Evolutionary conservation across 1,284 basidiomycete species (phyloP).

Genomic region (Ceratobasidium papillatum): DNA sequence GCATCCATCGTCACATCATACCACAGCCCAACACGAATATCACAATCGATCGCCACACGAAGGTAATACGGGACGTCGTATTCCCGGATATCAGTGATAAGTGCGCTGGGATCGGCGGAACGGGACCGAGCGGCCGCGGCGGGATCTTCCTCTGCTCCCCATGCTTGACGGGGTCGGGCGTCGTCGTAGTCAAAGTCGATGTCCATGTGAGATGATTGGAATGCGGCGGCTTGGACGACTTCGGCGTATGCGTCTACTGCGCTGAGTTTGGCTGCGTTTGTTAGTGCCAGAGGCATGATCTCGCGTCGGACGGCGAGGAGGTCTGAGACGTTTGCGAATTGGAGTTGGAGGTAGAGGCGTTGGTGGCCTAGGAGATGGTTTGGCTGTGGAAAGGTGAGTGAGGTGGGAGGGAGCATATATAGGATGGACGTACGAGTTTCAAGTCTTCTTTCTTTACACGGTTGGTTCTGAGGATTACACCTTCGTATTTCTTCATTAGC

Average conservation of each 20-base stretch:
- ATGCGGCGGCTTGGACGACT: conserved; percentile 83
- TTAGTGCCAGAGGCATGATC: conserved; percentile 85
- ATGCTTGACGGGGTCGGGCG: conserved; percentile 50
- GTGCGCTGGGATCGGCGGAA: conserved; percentile 85
- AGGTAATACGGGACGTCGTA: conserved; percentile 98
- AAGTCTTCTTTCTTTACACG: conserved; percentile 93
- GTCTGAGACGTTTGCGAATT: conserved; percentile 93
- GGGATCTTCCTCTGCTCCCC: conserved; percentile 62
- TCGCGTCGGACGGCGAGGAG: conserved; percentile 89
- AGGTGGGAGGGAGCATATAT: background rate
- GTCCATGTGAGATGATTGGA: conserved; percentile 67
- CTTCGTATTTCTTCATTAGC: conserved; percentile 94
- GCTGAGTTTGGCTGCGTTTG: conserved; percentile 92
- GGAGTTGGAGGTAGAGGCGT: conserved; percentile 87
- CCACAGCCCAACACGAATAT: conserved; percentile 97
- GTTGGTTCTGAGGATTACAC: conserved; percentile 78
- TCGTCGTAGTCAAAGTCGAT: conserved; percentile 63
- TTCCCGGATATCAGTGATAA: conserved; percentile 93
- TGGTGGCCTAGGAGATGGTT: conserved; percentile 96
- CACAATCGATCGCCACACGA: conserved; percentile 98
- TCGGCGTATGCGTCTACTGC: conserved; percentile 99
- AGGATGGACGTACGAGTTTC: conserved; percentile 64
- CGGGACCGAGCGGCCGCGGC: conserved; percentile 51
- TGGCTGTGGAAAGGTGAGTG: conserved; percentile 57
- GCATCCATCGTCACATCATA: conserved; percentile 87